phyloP scores from a whole-genome alignment of 345 rosid species.

The Microcos paniculata region DNA sequence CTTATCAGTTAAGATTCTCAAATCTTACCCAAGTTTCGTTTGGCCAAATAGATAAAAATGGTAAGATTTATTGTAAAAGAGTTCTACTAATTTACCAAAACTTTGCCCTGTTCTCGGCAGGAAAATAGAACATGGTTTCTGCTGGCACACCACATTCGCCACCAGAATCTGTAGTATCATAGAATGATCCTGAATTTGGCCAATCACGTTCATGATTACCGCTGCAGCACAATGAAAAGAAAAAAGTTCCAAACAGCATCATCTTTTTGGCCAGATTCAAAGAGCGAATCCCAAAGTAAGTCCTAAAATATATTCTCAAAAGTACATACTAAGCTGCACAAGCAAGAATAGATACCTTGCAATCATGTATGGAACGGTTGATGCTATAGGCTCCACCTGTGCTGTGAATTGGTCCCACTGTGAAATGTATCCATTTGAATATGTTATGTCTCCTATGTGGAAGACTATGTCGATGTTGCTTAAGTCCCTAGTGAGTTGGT shows the following conservation, averaged over 20 bases:
- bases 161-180: conserved; percentile 46
- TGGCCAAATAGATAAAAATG: not conserved
- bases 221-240: conserved; percentile 28
- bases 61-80: not conserved
- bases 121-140: conserved; percentile 49
- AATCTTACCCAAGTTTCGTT: not conserved
- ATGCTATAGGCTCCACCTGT: conserved; percentile 74
- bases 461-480: conserved; percentile 62
- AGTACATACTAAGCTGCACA: not conserved
- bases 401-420: conserved; percentile 94
- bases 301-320: not conserved
- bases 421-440: conserved; percentile 74
- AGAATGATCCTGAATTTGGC: conserved; percentile 71
- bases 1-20: not conserved
- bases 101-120: conserved; percentile 62
- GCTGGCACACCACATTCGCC: conserved; percentile 64
- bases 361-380: conserved; percentile 66
- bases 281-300: not conserved
- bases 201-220: conserved; percentile 85
- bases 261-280: not conserved
- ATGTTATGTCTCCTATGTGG: conserved; percentile 71
- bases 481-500: conserved; percentile 64
- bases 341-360: conserved; percentile 48
- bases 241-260: not conserved
- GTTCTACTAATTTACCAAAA: conserved; percentile 41